Conservation (phyloP, 345 rosid genomes). For the Dipteronia dyeriana region DNA sequence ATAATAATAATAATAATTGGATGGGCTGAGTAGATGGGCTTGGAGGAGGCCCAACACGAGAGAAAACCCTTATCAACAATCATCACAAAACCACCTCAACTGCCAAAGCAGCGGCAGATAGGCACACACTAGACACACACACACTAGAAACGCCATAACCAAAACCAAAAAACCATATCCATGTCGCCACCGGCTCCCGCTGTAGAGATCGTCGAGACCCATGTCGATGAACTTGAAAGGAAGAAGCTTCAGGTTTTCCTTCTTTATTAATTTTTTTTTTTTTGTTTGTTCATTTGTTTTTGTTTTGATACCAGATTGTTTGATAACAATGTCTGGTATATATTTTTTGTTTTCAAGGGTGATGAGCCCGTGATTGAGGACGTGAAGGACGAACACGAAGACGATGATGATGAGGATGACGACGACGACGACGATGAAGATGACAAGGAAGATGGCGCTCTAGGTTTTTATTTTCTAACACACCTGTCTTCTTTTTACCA, state of each 20-base stretch:
- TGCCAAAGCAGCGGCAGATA: not conserved
- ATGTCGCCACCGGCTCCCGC: slow-evolving; percentile 64
- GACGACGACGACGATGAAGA: slow-evolving; percentile 64
- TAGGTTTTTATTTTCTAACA: slow-evolving; percentile 34
- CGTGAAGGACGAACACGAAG: slow-evolving; percentile 63
- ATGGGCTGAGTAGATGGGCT: too few relatives aligned
- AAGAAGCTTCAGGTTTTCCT: slow-evolving; percentile 39
- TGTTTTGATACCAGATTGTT: not conserved
- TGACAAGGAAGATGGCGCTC: slow-evolving; percentile 59
- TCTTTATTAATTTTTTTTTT: not conserved
- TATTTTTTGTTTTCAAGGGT: slow-evolving; percentile 18
- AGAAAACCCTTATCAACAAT: not conserved
- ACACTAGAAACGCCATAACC: not conserved
- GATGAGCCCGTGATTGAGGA: slow-evolving; percentile 72
- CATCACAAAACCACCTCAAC: not conserved
- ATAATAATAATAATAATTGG: too few relatives aligned
- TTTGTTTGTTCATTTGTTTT: not conserved
- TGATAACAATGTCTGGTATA: not conserved
- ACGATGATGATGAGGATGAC: slow-evolving; percentile 68
- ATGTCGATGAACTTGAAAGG: slow-evolving; percentile 38
- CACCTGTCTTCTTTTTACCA: too few relatives aligned
- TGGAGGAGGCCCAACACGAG: not conserved
- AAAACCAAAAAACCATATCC: slow-evolving; percentile 2
- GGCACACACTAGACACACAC: not conserved
- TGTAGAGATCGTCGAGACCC: slow-evolving; percentile 44